Percentiles rank a stretch among this genome's conserved stretches.
Evolutionary conservation across 2,329 filamentous ascomycete species (phyloP).

Genomic region (Pestalotiopsis sp.): DNA sequence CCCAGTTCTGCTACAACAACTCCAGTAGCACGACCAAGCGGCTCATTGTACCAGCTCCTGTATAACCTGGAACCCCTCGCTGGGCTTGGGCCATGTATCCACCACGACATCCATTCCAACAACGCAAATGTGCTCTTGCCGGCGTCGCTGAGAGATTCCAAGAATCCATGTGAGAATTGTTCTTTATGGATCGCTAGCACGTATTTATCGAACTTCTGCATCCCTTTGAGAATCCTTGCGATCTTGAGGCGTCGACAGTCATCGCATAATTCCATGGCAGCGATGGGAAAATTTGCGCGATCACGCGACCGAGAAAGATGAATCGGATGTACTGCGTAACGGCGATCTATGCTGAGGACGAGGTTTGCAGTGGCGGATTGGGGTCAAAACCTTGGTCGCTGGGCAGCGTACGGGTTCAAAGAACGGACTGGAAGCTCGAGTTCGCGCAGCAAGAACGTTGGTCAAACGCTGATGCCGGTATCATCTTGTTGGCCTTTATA

Average conservation of each 20-base stretch:
- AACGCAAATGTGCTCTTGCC: not conserved
- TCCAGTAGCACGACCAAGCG: not conserved
- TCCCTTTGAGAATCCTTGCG: not conserved
- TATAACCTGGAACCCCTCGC: not conserved
- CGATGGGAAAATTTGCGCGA: not conserved
- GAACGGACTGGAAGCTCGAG: not conserved
- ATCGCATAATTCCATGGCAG: not conserved
- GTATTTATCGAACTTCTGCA: not conserved
- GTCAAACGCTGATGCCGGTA: not conserved
- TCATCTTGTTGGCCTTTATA: not conserved
- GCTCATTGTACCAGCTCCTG: accelerated
- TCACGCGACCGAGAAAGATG: not conserved
- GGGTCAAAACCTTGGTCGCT: not conserved
- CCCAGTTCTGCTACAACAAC: not conserved
- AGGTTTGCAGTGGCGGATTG: not conserved
- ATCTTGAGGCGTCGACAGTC: not conserved
- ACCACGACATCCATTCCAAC: not conserved
- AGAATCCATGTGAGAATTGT: not conserved
- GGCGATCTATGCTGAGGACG: too few relatives aligned
- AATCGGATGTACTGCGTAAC: not conserved
- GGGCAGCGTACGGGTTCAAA: not conserved
- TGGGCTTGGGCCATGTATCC: not conserved
- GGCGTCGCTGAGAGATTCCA: not conserved
- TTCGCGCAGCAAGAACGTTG: not conserved
- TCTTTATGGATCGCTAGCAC: not conserved